A percentile compares a stretch with the other conserved stretches of the same genome.
Conservation (phyloP, 805 yeast genomes). For the Wickerhamiella azymoides region DNA sequence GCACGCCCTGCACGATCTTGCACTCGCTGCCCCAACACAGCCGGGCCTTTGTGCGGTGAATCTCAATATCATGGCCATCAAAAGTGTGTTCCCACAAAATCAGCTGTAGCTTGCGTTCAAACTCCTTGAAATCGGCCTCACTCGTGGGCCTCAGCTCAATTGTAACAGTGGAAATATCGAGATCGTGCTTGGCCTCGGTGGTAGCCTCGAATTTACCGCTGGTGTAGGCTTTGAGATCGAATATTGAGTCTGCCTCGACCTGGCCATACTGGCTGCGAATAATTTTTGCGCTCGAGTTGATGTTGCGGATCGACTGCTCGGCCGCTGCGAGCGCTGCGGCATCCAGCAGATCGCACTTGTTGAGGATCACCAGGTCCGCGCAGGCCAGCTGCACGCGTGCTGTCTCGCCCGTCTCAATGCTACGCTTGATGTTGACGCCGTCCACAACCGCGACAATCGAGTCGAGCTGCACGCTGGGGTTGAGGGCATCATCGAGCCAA, state of each 20-base stretch:
- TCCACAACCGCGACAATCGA: conserved; percentile 86
- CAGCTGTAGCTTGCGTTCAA: conserved; percentile 54
- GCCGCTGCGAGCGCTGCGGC: conserved; percentile 24
- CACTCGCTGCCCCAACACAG: conserved; percentile 31
- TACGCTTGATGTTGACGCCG: conserved; percentile 39
- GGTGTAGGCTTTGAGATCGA: conserved; percentile 63
- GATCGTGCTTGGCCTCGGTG: conserved; percentile 13
- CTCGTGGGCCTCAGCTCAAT: conserved; percentile 33
- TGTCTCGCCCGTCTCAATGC: conserved; percentile 53
- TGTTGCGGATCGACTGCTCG: conserved; percentile 30
- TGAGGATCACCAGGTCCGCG: conserved; percentile 71
- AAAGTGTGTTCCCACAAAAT: conserved; percentile 59
- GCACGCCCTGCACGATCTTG: conserved; percentile 75
- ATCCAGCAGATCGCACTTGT: conserved; percentile 52
- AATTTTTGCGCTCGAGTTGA: conserved; percentile 59
- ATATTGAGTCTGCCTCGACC: conserved; percentile 46
- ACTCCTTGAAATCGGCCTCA: conserved; percentile 28
- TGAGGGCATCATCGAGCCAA: conserved; percentile 87
- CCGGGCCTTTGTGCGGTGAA: conserved; percentile 75
- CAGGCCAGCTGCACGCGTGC: conserved; percentile 84
- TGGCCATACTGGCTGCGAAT: conserved; percentile 62
- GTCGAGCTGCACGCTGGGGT: conserved; percentile 75
- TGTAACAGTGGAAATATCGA: conserved; percentile 37
- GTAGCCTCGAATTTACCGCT: neutral
- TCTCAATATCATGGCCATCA: conserved; percentile 37